Evolutionary conservation across 2,329 filamentous ascomycete species (phyloP).

Genomic region (Fusarium temperatum): DNA sequence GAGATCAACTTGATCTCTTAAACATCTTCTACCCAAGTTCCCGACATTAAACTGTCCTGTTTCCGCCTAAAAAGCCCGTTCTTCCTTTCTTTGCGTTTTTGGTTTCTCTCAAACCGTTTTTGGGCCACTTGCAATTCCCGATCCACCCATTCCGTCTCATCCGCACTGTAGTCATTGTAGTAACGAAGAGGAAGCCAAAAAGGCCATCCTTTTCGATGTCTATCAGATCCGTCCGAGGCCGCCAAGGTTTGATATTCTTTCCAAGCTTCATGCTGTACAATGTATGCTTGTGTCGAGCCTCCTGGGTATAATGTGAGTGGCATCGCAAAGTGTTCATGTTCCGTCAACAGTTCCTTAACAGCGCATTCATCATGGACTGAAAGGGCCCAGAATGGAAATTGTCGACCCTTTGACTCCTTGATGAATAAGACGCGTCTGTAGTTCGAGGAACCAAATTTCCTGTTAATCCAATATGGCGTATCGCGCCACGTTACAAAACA

Average conservation of each 20-base stretch:
- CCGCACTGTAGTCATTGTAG: neutral
- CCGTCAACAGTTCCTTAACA: neutral
- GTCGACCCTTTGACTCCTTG: neutral
- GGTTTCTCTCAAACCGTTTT: neutral
- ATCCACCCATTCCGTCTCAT: neutral
- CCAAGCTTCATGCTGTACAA: neutral
- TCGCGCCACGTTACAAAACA: neutral
- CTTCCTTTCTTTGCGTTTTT: neutral
- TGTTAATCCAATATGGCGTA: neutral
- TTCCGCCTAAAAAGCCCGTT: neutral
- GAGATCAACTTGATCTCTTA: fast-evolving
- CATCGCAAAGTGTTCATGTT: neutral
- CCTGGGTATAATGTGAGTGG: neutral
- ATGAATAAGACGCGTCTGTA: neutral
- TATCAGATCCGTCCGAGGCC: neutral
- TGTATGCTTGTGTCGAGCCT: neutral
- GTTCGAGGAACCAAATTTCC: neutral
- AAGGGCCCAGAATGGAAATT: neutral
- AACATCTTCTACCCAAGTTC: neutral
- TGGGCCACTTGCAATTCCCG: neutral
- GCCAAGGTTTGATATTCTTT: neutral
- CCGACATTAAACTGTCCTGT: neutral
- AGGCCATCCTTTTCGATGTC: neutral
- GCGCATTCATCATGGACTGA: neutral
- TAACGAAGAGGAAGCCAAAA: neutral